Evolutionary conservation across 768 basidiomycete genomes (phyloP).

Genomic region (Hemileccinum rubropunctum): DNA sequence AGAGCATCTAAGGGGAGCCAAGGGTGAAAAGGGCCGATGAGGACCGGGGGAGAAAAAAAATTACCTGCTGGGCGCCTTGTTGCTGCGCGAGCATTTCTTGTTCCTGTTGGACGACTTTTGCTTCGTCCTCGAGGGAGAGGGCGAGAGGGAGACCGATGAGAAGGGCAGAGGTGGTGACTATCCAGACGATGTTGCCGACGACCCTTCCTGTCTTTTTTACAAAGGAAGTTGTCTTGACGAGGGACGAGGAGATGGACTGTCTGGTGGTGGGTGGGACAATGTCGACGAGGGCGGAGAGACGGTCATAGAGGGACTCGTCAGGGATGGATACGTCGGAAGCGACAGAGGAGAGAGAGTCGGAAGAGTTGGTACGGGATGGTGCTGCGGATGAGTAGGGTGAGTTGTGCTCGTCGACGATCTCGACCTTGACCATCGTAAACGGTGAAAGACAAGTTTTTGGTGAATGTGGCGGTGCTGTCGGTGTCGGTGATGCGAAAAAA

Average conservation of each 20-base stretch:
- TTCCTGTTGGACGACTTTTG: constrained; percentile 91
- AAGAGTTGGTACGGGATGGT: constrained; percentile 66
- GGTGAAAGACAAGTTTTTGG: too few species aligned
- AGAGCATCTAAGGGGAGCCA: constrained; percentile 59
- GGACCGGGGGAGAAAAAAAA: constrained; percentile 21
- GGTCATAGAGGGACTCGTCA: constrained; percentile 86
- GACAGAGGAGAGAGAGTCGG: constrained; percentile 76
- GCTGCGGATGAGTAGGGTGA: constrained; percentile 76
- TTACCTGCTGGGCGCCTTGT: constrained; percentile 86
- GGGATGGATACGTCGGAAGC: constrained; percentile 63
- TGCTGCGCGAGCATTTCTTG: constrained; percentile 92
- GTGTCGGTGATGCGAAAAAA: constrained; percentile 18
- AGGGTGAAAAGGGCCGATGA: constrained; percentile 7
- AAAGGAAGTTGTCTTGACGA: constrained; percentile 60
- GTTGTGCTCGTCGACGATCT: constrained; percentile 77
- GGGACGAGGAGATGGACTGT: constrained; percentile 61
- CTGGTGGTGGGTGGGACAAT: constrained; percentile 93
- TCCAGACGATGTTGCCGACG: constrained; percentile 90
- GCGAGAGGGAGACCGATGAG: constrained; percentile 93
- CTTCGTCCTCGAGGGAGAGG: constrained; percentile 92
- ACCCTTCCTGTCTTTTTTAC: constrained; percentile 66
- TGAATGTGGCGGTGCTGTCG: constrained; percentile 25
- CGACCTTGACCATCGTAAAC: constrained; percentile 95
- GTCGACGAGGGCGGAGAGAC: constrained; percentile 88
- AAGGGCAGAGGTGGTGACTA: constrained; percentile 89